Evolutionary conservation across 1,284 basidiomycete species (phyloP).

Genomic region (Gomphus bonarii): DNA sequence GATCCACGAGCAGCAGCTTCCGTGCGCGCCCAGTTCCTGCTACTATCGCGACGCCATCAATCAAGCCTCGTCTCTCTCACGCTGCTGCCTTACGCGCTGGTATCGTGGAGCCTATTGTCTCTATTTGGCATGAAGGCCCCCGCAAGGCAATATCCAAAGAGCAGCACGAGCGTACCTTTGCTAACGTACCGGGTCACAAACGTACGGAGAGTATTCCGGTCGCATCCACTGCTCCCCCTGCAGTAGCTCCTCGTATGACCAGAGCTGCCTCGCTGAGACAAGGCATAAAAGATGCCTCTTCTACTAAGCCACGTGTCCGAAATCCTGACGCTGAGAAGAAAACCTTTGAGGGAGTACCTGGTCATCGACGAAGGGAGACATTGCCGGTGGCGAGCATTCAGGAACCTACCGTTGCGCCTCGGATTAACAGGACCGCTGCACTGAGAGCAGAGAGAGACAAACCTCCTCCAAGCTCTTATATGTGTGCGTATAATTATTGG

Average conservation of each 20-base stretch:
- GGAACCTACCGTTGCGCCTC: constrained; percentile 53
- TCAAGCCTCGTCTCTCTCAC: constrained; percentile 67
- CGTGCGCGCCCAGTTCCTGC: constrained; percentile 57
- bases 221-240: constrained; percentile 64
- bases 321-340: constrained; percentile 20
- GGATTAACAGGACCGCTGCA: constrained; percentile 59
- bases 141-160: constrained; percentile 47
- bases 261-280: constrained; percentile 59
- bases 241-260: constrained; percentile 63
- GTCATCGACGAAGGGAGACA: constrained; percentile 68
- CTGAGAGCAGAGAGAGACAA: constrained; percentile 48
- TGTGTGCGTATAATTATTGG: constrained; percentile 6
- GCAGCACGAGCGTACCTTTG: constrained; percentile 49
- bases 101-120: constrained; percentile 16
- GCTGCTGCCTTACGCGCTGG: constrained; percentile 69
- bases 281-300: constrained; percentile 31
- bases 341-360: constrained; percentile 69
- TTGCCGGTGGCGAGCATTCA: constrained; percentile 57
- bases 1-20: constrained; percentile 10
- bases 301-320: constrained; percentile 18
- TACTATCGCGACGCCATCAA: constrained; percentile 50
- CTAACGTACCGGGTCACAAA: constrained; percentile 70
- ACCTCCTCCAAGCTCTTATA: constrained; percentile 22
- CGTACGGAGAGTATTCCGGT: constrained; percentile 53
- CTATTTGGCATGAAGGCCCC: constrained; percentile 19